Percentiles rank a stretch among this genome's conserved stretches.
Conservation (phyloP, 2,329 filamentous ascomycete genomes). For the Colletotrichum shisoi region DNA sequence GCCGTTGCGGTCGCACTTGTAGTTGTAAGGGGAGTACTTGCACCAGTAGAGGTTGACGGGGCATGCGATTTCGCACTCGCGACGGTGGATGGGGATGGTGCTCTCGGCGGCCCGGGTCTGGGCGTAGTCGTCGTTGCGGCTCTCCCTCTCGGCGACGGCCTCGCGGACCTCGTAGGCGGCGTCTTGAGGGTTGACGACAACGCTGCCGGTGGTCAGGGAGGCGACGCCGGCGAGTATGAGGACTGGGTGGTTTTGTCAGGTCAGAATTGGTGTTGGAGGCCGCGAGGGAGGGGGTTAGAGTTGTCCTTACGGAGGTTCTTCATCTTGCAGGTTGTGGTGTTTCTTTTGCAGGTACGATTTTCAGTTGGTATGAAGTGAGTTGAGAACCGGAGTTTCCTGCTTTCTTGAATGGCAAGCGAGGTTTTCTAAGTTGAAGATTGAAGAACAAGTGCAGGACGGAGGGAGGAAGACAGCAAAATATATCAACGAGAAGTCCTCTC, state of each 20-base stretch:
- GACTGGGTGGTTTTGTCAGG: not conserved
- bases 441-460: no score
- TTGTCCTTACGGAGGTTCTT: not conserved
- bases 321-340: not conserved
- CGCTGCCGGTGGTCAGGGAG: not conserved
- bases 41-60: not conserved
- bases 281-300: no score
- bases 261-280: no score
- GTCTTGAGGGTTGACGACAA: not conserved
- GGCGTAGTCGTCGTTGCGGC: not conserved
- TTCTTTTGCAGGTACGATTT: not conserved
- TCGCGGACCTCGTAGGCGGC: not conserved
- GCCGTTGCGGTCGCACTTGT: constrained; percentile 10
- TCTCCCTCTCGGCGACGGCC: not conserved
- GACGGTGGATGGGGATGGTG: not conserved
- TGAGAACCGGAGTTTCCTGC: no score
- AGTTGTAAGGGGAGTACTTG: constrained; percentile 11
- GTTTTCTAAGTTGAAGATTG: not conserved
- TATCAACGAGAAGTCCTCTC: not conserved
- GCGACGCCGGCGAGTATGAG: not conserved
- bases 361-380: not conserved
- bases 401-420: no score
- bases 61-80: constrained; percentile 15
- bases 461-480: no score
- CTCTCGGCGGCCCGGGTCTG: not conserved